Evolutionary conservation across 441 rosid species (phyloP).

Genomic region (Adansonia rubrostipa): DNA sequence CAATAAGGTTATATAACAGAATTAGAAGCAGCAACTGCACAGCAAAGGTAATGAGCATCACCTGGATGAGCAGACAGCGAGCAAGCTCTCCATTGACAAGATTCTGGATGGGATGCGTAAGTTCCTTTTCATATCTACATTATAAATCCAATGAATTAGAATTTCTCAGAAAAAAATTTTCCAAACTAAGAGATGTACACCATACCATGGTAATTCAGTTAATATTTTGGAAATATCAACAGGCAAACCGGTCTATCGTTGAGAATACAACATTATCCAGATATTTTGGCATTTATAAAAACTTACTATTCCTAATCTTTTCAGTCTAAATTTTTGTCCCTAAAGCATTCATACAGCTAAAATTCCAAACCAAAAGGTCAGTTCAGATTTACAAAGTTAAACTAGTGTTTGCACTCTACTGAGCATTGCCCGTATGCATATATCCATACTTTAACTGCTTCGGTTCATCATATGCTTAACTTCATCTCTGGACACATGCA

Average conservation of each 20-base stretch:
- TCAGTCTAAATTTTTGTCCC: not conserved
- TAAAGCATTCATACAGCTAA: not conserved
- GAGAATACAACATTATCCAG: not conserved
- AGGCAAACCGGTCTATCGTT: not conserved
- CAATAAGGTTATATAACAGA: conserved; percentile 28
- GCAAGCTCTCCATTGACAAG: conserved; percentile 96
- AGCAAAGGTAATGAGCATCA: conserved; percentile 36
- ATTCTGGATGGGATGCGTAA: conserved; percentile 85
- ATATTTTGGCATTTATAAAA: conserved; percentile 9
- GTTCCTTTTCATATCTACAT: conserved; percentile 87
- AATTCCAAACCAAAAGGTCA: not conserved
- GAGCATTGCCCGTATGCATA: not conserved
- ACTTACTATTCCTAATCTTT: not conserved
- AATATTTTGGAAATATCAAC: not conserved
- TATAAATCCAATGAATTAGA: conserved; percentile 18
- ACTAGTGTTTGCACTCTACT: not conserved
- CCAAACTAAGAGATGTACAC: not conserved
- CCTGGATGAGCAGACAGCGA: conserved; percentile 95
- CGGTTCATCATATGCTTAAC: not conserved
- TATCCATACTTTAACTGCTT: not conserved
- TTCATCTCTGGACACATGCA: not conserved
- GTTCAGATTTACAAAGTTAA: not conserved
- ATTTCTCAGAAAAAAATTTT: conserved; percentile 22
- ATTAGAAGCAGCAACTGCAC: conserved; percentile 21
- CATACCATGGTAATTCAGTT: not conserved